Evolutionary conservation across 805 yeast genomes (phyloP), one percentile per base, ranked within the genome.

Genomic region (Kluyveromyces aestuarii): DNA sequence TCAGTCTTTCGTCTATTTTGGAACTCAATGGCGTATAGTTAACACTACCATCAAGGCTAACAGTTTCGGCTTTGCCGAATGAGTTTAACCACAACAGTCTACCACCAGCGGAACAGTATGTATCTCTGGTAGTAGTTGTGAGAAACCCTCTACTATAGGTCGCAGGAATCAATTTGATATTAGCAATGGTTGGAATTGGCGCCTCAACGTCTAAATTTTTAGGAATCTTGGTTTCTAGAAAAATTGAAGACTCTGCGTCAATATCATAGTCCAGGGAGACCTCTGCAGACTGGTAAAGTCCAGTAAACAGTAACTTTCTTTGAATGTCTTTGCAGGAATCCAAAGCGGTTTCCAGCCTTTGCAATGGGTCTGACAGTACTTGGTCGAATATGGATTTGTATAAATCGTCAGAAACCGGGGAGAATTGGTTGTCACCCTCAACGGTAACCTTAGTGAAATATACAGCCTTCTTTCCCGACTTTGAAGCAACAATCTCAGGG

Each of bases 11-110:
- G 61, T 66, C 70, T 51, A 67, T 70, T 66, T 53, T 69, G 60
- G 67, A 75, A 46, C 69, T 63, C 45, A 72, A 79, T 49, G 72
- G 72, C 44, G 75, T 73, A 69, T 58, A 79, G 66, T 68, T 75
- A 59, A 66, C 62, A 60, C 74, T 77, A 53, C 73, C 64, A 46
- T 76, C 75, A 1, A 76, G 53, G 13, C 73, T 62, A 27, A 80
- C 59, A 2, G 69, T 63, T 57, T 80, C 84, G 0, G 84, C 84
- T 37, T 78, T 77, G 10, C 85, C 85, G 42, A 80, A 69, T 6
- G 72, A 63, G 58, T 82, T 82, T 52, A 69, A 67, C 52, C 74
- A 70, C 2, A 65, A 54, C 51, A 69, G 71, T 43, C 64, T 61
- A 25, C 67, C 48, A 17, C 64, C 66, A 33, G 67, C 49, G 7